Evolutionary conservation across 1,139 yeast genomes (phyloP), one percentile per base, ranked within the genome.

Genomic region (Hansenula lynferdii): DNA sequence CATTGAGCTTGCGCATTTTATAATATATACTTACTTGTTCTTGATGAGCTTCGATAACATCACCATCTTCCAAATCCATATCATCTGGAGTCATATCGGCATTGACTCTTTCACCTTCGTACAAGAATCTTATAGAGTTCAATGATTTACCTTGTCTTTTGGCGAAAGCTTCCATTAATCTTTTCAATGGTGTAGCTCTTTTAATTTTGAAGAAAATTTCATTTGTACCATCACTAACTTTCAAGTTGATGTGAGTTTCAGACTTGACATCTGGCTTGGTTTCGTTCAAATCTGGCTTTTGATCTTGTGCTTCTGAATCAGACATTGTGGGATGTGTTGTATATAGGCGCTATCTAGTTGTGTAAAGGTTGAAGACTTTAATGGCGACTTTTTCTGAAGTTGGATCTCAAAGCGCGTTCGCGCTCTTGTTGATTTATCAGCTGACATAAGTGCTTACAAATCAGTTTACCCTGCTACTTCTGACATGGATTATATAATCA

Each of bases 131-230:
- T 60, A 94, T 71, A 34, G 92, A 79, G 54, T 76, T 78, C 61
- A 83, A 68, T 49, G 84, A 80, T 61, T 90, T 92, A 37, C 98
- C 97, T 60, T 92, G 96, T 70, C 98, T 85, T 68, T 90, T 90
- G 62, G 97, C 94, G 62, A 90, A 94, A 7, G 97, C 96, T 58
- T 92, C 97, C 90, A 94, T 92, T 53, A 94, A 79, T 69, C 96
- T 85, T 64, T 80, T 85, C 72, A 94, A 73, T 34, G 94, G 96
- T 6, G 98, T 94, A 40, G 90, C 75, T 64, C 87, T 77, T 69
- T 90, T 90, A 65, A 94, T 90, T 65, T 92, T 90, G 80, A 94
- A 94, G 64, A 84, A 90, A 49, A 94, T 92, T 64, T 94, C 98
- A 27, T 95, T 85, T 39, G 81, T 74, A 35, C 95, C 95, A 62